Conservation (phyloP, 2,329 filamentous ascomycete genomes). For the Penicillium nordicum region DNA sequence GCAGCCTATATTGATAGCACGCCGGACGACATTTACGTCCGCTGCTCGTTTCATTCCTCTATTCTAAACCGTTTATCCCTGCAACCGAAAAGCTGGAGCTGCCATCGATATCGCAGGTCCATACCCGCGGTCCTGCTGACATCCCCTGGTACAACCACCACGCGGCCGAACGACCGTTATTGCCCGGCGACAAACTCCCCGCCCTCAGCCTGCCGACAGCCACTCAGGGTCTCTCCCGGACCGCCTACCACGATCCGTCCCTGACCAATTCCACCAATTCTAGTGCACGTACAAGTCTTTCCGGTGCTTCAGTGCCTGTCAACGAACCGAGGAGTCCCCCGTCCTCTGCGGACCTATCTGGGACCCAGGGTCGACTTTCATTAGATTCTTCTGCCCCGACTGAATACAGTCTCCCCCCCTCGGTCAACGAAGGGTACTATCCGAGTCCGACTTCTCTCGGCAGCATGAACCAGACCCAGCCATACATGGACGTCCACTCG, state of each 20-base stretch:
- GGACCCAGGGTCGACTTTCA: constrained; percentile 31
- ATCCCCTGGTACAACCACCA: constrained; percentile 66
- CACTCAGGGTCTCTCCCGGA: constrained; percentile 65
- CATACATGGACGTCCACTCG: constrained; percentile 80
- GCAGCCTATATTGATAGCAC: constrained; percentile 11
- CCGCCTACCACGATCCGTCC: constrained; percentile 63
- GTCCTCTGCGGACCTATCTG: constrained; percentile 53
- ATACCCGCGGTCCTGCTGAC: constrained; percentile 73
- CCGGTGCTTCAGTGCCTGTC: constrained; percentile 50
- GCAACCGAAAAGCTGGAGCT: constrained; percentile 91
- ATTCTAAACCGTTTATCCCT: constrained; percentile 31
- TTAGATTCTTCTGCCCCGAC: constrained; percentile 31
- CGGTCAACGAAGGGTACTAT: constrained; percentile 44
- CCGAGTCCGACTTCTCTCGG: constrained; percentile 36
- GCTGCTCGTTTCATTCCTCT: constrained; percentile 18
- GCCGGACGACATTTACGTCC: constrained; percentile 23
- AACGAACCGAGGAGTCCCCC: constrained; percentile 68
- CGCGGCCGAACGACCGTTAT: constrained; percentile 60
- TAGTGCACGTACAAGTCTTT: constrained; percentile 56
- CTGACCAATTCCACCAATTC: constrained; percentile 44
- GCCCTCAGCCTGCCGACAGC: constrained; percentile 67
- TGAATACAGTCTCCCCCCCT: constrained; percentile 35
- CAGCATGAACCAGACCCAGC: constrained; percentile 76
- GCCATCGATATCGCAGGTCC: constrained; percentile 78
- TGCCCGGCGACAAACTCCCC: constrained; percentile 72